Evolutionary conservation across 306 rosid genomes (phyloP).

Genomic region (Rosa rugosa): DNA sequence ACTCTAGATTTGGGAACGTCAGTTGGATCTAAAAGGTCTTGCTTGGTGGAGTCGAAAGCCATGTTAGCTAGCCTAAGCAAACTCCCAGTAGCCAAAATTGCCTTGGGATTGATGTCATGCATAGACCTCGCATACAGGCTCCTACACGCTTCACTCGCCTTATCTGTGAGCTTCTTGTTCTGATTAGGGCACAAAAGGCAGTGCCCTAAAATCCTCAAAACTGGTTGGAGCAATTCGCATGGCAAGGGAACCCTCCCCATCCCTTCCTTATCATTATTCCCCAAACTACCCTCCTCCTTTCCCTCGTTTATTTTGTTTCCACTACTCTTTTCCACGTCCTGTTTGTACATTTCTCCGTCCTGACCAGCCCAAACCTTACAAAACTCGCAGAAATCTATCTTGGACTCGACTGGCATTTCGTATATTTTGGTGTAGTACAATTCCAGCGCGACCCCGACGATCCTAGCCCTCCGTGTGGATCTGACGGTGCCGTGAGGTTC

Average conservation of each 20-base stretch:
- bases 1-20: slow-evolving; percentile 27
- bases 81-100: slow-evolving; percentile 65
- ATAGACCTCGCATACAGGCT: slow-evolving; percentile 54
- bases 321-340: slow-evolving; percentile 23
- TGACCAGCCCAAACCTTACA: slow-evolving; percentile 64
- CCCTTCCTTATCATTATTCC: not conserved
- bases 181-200: slow-evolving; percentile 47
- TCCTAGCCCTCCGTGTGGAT: slow-evolving; percentile 63
- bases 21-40: slow-evolving; percentile 24
- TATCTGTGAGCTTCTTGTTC: slow-evolving; percentile 25
- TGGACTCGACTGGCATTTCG: slow-evolving; percentile 42
- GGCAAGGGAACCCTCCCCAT: slow-evolving; percentile 60
- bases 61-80: slow-evolving; percentile 44
- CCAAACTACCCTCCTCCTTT: not conserved
- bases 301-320: no score
- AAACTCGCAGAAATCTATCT: slow-evolving; percentile 64
- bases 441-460: slow-evolving; percentile 65
- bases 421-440: slow-evolving; percentile 46
- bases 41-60: slow-evolving; percentile 3
- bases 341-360: not conserved
- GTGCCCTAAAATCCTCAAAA: slow-evolving; percentile 59
- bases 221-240: slow-evolving; percentile 70
- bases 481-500: slow-evolving; percentile 73
- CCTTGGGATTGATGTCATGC: slow-evolving; percentile 65
- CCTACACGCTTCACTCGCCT: slow-evolving; percentile 49